Evolutionary conservation across 176 grass and related monocot species (phyloP).

Genomic region (Poa annua): DNA sequence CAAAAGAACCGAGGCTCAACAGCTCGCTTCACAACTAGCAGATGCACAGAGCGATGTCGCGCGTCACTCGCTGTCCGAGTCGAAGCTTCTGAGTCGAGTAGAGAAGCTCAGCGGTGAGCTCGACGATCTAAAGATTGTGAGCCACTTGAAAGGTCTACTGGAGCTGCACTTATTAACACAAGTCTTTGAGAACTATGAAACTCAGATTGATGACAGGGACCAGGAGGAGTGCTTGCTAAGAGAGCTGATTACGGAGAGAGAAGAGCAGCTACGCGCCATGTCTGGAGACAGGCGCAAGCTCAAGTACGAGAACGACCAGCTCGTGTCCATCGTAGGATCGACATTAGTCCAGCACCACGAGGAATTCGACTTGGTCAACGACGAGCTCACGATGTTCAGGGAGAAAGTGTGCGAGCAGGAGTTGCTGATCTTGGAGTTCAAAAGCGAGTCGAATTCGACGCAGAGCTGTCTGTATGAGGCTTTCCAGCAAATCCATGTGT

Average conservation of each 20-base stretch:
- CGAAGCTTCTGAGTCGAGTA: slow-evolving; percentile 39
- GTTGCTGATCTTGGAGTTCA: slow-evolving; percentile 58
- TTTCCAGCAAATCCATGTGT: slow-evolving; percentile 49
- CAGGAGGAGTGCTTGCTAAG: slow-evolving; percentile 52
- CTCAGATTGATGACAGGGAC: slow-evolving; percentile 51
- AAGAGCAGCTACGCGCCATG: slow-evolving; percentile 45
- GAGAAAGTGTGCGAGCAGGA: slow-evolving; percentile 64
- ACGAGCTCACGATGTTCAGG: slow-evolving; percentile 66
- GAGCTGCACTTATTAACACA: slow-evolving; percentile 54
- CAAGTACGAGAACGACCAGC: slow-evolving; percentile 68
- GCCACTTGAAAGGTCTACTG: slow-evolving; percentile 47
- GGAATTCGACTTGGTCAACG: slow-evolving; percentile 65
- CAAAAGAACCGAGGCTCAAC: slow-evolving; percentile 46
- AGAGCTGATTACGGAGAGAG: slow-evolving; percentile 55
- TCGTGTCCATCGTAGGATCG: slow-evolving; percentile 55
- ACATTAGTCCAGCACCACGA: slow-evolving; percentile 65
- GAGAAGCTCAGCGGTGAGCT: slow-evolving; percentile 52
- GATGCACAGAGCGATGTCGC: slow-evolving; percentile 33
- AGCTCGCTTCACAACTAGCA: slow-evolving; percentile 42
- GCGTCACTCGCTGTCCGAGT: slow-evolving; percentile 37
- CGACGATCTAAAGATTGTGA: slow-evolving; percentile 58
- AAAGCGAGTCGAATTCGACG: slow-evolving; percentile 58
- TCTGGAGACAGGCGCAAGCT: slow-evolving; percentile 68
- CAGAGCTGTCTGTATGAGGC: slow-evolving; percentile 66
- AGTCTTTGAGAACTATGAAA: slow-evolving; percentile 37